Base-by-base conservation (phyloP, 106 monocot species). In the Triglochin maritima region DNA sequence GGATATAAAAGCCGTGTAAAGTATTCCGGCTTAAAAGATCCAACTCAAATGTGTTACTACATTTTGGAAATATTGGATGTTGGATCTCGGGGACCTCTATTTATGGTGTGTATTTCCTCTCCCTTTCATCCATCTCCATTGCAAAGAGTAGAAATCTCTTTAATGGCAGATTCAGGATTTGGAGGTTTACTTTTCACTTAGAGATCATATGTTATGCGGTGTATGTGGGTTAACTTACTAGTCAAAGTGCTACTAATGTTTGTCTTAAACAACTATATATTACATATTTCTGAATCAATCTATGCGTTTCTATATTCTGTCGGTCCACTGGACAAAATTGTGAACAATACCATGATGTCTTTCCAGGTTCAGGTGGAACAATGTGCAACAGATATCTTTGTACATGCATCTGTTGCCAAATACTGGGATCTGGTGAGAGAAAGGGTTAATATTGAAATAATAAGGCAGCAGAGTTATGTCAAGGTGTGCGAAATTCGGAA, bases 371-470 rank as follows among this genome's bases (percentile, higher is more conserved):
- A 58, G 17, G 58, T 82, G 46, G 94, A 94, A 66, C 62, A 85
- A 60, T 70, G 78, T 61, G 80, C 86, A 69, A 65, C 59, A 49
- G 86, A 94, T 73, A 74, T 82, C 43, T 94, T 94, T 59, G 68
- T 94, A 57, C 81, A 94, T 67, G 29, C 79, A 7, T 89, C 86
- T 71, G 76, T 82, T 15, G 65, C 72, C 14, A 89, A 79, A 73
- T 89, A 89, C 75, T 94, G 94, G 94, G 80, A 94, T 74, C 77
- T 84, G 82, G 84, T 89, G 53, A 85, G 87, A 67, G 82, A 88
- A 57, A 83, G 76, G 77, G 81, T 92, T 15, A 92, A 88, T 54
- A 62, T 58, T 62, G 82, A 87, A 87, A 92, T 88, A 72, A 81
- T 66, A 55, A 83, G 69, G 61, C 74, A 72, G 2, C 85, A 88